Conservation (phyloP, 192 early-diverging fungal species). For the Podila epicladia region DNA sequence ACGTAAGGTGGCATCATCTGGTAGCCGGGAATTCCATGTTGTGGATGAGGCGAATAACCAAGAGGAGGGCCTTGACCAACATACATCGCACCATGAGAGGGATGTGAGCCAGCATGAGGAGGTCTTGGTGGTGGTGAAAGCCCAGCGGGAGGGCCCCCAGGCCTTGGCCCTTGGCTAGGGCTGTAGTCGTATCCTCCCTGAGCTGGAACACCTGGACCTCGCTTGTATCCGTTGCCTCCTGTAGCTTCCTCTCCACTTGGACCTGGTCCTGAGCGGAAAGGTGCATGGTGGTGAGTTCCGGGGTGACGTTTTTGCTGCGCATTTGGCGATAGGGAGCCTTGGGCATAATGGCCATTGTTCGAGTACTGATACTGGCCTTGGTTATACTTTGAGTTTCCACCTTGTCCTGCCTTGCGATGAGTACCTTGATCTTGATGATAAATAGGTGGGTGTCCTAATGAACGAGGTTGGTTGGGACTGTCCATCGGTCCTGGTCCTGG, state of each 20-base stretch:
- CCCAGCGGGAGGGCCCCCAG: too few relatives aligned
- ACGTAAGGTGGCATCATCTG: conserved; percentile 38
- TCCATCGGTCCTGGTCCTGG: not conserved
- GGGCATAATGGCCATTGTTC: not conserved
- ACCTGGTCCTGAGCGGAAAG: not conserved
- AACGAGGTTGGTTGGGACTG: not conserved
- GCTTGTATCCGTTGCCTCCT: conserved; percentile 9
- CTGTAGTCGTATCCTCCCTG: not conserved
- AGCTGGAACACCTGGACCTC: not conserved
- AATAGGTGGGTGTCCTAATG: not conserved
- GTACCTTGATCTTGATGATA: conserved; percentile 18
- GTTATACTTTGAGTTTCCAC: conserved; percentile 13
- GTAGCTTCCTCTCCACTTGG: not conserved
- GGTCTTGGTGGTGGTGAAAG: too few relatives aligned
- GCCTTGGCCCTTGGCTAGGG: too few relatives aligned
- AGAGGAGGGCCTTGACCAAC: conserved; percentile 24
- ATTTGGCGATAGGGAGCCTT: conserved; percentile 2
- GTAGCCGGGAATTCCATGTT: conserved; percentile 14
- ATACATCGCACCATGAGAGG: conserved; percentile 4
- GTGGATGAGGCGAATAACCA: conserved; percentile 13
- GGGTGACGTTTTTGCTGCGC: conserved; percentile 9
- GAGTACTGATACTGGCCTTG: not conserved
- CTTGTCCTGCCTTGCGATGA: conserved; percentile 19
- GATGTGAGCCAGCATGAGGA: too few relatives aligned
- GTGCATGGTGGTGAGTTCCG: conserved; percentile 2